Evolutionary conservation across 2,329 filamentous ascomycete species (phyloP), one percentile per base, ranked within the genome.

Genomic region (Furcasterigmium sp.): DNA sequence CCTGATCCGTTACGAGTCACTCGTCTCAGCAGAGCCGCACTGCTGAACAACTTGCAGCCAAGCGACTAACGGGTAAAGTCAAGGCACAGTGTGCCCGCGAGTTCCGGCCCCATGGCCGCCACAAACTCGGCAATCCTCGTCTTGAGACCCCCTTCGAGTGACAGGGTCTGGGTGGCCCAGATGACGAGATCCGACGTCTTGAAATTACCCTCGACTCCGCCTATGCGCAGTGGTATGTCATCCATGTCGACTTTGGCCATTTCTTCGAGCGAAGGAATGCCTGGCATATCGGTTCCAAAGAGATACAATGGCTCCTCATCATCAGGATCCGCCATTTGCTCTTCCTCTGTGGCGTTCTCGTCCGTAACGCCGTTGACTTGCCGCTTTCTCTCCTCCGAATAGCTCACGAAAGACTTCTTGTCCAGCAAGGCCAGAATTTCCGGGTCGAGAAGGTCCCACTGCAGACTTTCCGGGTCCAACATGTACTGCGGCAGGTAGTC

Each of bases 401-500:
- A 56, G 41, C 75, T 70, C 21, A 79, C 65, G 51, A 82, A 89
- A 2, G 75, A 64, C 41, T 77, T 73, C 43, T 66, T 62, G 48
- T 84, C 77, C 26, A 76, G 66, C 8, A 75, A 53, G 3, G 53
- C 60, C 37, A 82, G 57, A 2, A 78, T 56, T 3, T 69, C 63
- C 28, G 70, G 63, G 50, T 82, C 74, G 17, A 88, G 58, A 0
- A 68, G 65, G 49, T 82, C 69, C 84, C 85, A 89, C 8, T 64
- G 58, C 49, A 83, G 69, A 0, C 73, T 75, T 48, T 82, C 77
- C 0, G 85, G 84, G 50, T 91, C 84, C 10, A 91, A 72, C 10
- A 93, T 74, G 54, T 83, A 78, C 56, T 89, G 85, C 2, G 86
- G 87, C 10, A 73, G 70, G 59, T 87, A 93, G 56, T 90, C 84